Evolutionary conservation across 192 early-diverging fungal genomes (phyloP).

Genomic region (Phlyctochytrium bullatum): DNA sequence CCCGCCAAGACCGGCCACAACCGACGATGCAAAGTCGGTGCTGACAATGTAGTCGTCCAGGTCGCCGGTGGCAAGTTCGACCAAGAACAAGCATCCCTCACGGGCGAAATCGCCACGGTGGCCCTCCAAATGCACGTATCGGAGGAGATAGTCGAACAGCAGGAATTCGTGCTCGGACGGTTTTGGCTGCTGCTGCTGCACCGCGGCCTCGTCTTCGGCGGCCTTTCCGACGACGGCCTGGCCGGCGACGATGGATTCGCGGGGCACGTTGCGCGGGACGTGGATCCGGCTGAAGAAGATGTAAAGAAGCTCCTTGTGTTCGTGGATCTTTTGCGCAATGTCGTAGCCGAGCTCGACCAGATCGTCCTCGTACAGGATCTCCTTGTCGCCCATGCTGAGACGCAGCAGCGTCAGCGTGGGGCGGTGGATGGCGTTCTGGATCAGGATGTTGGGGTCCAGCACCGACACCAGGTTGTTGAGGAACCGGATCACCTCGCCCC

Average conservation of each 20-base stretch:
- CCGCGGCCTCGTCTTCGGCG: neutral
- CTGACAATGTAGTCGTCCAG: constrained; percentile 78
- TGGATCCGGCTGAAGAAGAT: constrained; percentile 69
- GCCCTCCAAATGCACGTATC: constrained; percentile 88
- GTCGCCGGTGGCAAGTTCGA: constrained; percentile 72
- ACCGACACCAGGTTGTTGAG: constrained; percentile 78
- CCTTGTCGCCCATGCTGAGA: constrained; percentile 48
- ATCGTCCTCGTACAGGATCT: constrained; percentile 31
- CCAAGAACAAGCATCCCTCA: constrained; percentile 78
- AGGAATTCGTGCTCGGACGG: constrained; percentile 67
- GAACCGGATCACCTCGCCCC: constrained; percentile 76
- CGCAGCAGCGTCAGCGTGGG: constrained; percentile 76
- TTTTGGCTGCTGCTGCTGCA: neutral
- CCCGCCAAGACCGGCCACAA: constrained; percentile 82
- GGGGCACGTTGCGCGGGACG: constrained; percentile 9
- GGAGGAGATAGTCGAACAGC: constrained; percentile 84
- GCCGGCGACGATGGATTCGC: neutral
- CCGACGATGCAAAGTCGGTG: constrained; percentile 78
- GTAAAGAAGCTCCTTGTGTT: constrained; percentile 65
- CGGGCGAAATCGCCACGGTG: constrained; percentile 75
- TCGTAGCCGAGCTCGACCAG: constrained; percentile 66
- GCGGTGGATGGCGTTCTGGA: constrained; percentile 86
- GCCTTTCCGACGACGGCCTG: neutral
- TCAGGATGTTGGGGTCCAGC: constrained; percentile 83
- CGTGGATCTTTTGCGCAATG: constrained; percentile 78